These are phyloP conservation scores for Gloeostereum incarnatum DNA, from an alignment of 768 basidiomycete genomes.

Conservation along the genomic window DNA sequence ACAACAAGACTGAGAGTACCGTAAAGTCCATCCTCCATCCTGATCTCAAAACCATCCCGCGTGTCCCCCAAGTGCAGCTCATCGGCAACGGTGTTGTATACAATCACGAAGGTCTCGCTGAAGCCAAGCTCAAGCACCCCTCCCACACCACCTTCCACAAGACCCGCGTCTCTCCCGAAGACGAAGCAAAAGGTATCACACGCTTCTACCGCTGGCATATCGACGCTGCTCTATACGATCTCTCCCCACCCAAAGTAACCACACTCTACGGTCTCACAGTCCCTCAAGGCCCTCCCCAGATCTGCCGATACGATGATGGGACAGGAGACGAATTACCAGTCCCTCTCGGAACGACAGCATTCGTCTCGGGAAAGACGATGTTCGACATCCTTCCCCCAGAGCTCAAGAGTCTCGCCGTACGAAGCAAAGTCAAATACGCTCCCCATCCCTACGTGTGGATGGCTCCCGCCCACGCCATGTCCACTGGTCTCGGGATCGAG, in stretches of 20 bases:
- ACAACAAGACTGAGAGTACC: constrained; percentile 72
- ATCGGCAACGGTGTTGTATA: constrained; percentile 83
- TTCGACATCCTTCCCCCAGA: constrained; percentile 68
- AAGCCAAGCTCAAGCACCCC: constrained; percentile 78
- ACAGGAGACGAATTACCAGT: constrained; percentile 77
- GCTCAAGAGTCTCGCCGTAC: constrained; percentile 73
- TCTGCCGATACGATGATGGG: constrained; percentile 75
- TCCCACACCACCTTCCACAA: constrained; percentile 86
- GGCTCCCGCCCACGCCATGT: constrained; percentile 60
- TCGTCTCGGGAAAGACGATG: constrained; percentile 74
- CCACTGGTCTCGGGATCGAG: constrained; percentile 81
- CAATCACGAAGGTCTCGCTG: constrained; percentile 71
- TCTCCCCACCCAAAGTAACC: constrained; percentile 75
- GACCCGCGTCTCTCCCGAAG: constrained; percentile 60
- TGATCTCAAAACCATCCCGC: constrained; percentile 85
- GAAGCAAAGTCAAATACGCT: constrained; percentile 66
- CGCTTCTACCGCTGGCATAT: constrained; percentile 92
- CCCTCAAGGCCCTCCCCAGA: constrained; percentile 57
- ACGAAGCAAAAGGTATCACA: constrained; percentile 71
- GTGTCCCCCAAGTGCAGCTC: constrained; percentile 83
- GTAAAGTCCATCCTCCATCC: constrained; percentile 81
- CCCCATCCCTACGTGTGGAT: constrained; percentile 93
- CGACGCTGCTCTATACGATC: constrained; percentile 76
- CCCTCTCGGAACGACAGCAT: constrained; percentile 82
- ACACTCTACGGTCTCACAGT: constrained; percentile 75